These are phyloP conservation scores for Halteria grandinella DNA, from an alignment of 73 alveolate genomes.

Conservation along the genomic window DNA sequence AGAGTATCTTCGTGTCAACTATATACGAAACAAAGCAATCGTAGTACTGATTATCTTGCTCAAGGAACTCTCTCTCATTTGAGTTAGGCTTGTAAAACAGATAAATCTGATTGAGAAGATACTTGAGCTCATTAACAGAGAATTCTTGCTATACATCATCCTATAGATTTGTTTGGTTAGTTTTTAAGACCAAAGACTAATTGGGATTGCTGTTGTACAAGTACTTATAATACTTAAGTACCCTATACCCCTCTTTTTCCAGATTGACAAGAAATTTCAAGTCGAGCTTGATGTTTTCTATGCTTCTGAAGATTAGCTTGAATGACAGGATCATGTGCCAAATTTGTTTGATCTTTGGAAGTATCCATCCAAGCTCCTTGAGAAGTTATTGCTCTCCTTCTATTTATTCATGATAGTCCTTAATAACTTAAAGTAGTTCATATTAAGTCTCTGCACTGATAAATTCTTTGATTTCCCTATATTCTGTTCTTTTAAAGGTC, in stretches of 20 bases:
- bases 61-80: not conserved
- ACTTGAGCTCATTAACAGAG: constrained; percentile 22
- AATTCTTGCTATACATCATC: constrained; percentile 42
- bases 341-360: constrained; percentile 7
- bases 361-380: not conserved
- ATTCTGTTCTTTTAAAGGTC: too few relatives aligned
- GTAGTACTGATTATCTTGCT: constrained; percentile 36
- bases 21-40: constrained; percentile 31
- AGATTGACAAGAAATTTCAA: constrained; percentile 27
- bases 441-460: too few relatives aligned
- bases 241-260: constrained; percentile 27
- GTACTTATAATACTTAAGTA: constrained; percentile 35
- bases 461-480: too few relatives aligned
- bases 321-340: constrained; percentile 32
- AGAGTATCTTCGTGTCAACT: constrained; percentile 33
- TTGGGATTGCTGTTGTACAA: constrained; percentile 4
- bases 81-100: constrained; percentile 10
- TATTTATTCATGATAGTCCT: too few relatives aligned
- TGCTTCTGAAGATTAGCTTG: constrained; percentile 1
- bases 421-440: too few relatives aligned
- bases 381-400: too few relatives aligned
- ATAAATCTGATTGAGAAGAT: constrained; percentile 16
- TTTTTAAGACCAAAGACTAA: not conserved
- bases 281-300: constrained; percentile 27
- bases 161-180: not conserved